phyloP scores from a whole-genome alignment of 2,329 filamentous ascomycete genomes.

The Rutstroemia sp. region DNA sequence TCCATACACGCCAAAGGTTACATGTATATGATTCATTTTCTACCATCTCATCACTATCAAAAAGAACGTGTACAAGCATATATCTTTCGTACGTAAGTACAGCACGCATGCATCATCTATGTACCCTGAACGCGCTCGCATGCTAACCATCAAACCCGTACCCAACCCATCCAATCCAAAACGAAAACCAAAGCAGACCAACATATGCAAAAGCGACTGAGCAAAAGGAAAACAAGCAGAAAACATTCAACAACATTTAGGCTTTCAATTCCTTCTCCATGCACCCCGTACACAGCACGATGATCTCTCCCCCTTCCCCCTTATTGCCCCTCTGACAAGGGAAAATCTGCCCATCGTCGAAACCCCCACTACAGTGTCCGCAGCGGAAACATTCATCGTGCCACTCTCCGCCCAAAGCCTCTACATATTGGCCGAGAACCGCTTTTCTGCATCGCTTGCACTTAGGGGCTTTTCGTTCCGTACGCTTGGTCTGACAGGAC shows the following conservation, averaged over 20 bases:
- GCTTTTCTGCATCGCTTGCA: slow-evolving; percentile 78
- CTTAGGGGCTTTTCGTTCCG: slow-evolving; percentile 79
- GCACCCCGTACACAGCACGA: slow-evolving; percentile 55
- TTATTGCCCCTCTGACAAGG: slow-evolving; percentile 33
- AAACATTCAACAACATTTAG: slow-evolving; percentile 13
- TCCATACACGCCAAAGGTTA: too few relatives aligned
- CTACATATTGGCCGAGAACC: slow-evolving; percentile 84
- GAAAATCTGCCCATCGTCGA: slow-evolving; percentile 60
- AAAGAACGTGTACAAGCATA: too few relatives aligned
- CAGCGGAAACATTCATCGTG: slow-evolving; percentile 90
- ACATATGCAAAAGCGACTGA: not conserved
- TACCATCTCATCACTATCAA: too few relatives aligned
- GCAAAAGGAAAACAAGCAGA: not conserved
- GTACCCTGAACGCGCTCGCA: too few relatives aligned
- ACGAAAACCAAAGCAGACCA: too few relatives aligned
- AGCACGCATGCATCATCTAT: too few relatives aligned
- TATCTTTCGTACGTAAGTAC: too few relatives aligned
- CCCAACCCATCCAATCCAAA: too few relatives aligned
- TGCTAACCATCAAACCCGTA: too few relatives aligned
- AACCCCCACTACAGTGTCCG: slow-evolving; percentile 49
- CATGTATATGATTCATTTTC: too few relatives aligned
- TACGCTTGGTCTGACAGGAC: slow-evolving; percentile 83
- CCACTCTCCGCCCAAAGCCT: slow-evolving; percentile 87
- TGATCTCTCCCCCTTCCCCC: slow-evolving; percentile 40
- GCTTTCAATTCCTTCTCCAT: slow-evolving; percentile 52